These are phyloP conservation scores for Fusarium nygamai DNA, from an alignment of 2,329 filamentous ascomycete species.

Conservation along the genomic window DNA sequence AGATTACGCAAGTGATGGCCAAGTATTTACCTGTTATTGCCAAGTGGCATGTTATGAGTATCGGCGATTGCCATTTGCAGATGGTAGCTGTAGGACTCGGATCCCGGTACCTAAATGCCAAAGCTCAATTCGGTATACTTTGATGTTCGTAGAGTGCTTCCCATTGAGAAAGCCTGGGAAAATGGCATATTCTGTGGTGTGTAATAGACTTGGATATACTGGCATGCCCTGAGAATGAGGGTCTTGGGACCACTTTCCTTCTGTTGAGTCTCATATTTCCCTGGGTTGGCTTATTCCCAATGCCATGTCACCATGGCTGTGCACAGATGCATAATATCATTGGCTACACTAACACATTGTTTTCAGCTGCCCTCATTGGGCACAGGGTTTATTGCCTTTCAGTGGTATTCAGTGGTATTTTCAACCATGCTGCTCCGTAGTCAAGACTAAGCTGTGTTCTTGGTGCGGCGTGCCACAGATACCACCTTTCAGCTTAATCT, in stretches of 20 bases:
- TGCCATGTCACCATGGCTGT: background rate
- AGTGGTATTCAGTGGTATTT: background rate
- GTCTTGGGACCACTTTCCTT: background rate
- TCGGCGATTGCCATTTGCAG: background rate
- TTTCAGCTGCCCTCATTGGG: no score
- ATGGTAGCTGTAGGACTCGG: background rate
- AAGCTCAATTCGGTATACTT: background rate
- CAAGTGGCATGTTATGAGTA: background rate
- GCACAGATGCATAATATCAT: background rate
- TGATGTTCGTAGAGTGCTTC: background rate
- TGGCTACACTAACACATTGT: background rate
- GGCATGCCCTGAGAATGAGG: background rate
- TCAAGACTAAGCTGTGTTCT: no score
- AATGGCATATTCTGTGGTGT: background rate
- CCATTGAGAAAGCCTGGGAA: background rate
- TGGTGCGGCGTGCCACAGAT: background rate
- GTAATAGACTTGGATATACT: no score
- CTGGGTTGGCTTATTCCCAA: background rate
- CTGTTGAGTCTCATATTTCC: background rate
- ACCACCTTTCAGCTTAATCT: background rate
- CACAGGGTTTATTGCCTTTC: background rate
- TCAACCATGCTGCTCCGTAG: background rate
- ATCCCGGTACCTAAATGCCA: background rate
- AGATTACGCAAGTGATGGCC: background rate
- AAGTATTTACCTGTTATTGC: background rate